Base-by-base conservation (phyloP, 2,329 filamentous ascomycete species). In the Colletotrichum plurivorum region DNA sequence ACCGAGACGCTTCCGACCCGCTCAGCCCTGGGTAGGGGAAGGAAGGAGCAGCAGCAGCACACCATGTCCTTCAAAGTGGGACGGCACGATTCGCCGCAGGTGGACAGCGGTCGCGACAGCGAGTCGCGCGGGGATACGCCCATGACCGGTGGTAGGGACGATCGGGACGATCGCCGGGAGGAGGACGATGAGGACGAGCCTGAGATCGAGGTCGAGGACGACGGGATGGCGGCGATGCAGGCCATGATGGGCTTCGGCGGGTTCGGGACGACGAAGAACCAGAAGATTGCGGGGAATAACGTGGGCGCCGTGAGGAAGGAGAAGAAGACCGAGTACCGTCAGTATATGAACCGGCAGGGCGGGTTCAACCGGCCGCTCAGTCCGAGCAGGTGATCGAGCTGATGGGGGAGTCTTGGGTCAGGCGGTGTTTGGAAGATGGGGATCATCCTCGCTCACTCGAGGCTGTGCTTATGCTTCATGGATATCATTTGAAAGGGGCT, bases 241-340 rank as follows among this genome's bases (percentile, higher is more conserved):
- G 90, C 91, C 57, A 90, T 95, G 84, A 95, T 99, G 93, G 96
- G 96, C 2, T 98, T 99, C 76, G 90, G 90, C 18, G 89, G 88
- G 1, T 99, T 98, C 81, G 91, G 90, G 67, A 91, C 90, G 25
- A 98, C 96, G 20, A 97, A 98, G 81, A 90, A 93, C 69, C 94
- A 92, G 63, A 97, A 98, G 78, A 91, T 99, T 1, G 87, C 89
- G 0, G 96, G 96, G 2, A 99, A 99, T 78, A 90, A 94, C 77
- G 89, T 92, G 49, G 95, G 93, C 63, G 94, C 86, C 0, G 90
- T 98, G 60, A 86, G 92, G 73, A 98, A 96, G 85, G 94, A 96
- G 83, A 98, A 97, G 89, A 95, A 94, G 89, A 93, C 92, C 15
- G 89, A 97, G 84, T 98, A 98, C 77, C 88, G 96, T 74, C 96